These are phyloP conservation scores for Cryphonectria parasitica DNA, from an alignment of 2,329 filamentous ascomycete species.

Conservation along the genomic window DNA sequence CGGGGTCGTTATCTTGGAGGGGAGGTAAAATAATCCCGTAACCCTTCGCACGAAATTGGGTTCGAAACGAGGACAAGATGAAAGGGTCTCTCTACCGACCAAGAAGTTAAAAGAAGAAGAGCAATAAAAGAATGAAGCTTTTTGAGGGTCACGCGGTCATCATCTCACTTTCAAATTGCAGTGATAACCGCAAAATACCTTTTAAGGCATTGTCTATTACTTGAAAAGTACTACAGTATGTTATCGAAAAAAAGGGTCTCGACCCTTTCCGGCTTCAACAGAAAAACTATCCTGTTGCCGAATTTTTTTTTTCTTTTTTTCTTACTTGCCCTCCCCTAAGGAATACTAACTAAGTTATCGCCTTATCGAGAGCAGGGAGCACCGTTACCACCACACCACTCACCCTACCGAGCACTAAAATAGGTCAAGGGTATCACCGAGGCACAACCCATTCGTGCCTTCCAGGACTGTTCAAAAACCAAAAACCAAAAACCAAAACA, in stretches of 20 bases:
- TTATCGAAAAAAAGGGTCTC: background rate
- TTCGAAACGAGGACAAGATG: background rate
- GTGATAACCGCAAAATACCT: background rate
- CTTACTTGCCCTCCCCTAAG: background rate
- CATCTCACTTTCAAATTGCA: background rate
- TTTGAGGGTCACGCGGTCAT: background rate
- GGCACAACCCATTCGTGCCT: background rate
- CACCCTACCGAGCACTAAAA: background rate
- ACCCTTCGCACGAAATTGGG: background rate
- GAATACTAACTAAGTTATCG: background rate
- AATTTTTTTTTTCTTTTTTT: background rate
- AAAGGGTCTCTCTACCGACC: background rate
- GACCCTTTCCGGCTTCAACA: background rate
- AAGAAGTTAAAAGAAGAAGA: background rate
- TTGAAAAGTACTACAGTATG: background rate
- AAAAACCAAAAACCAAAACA: background rate
- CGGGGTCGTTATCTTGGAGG: slow-evolving; percentile 4
- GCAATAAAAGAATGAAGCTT: background rate
- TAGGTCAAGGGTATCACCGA: slow-evolving; percentile 1
- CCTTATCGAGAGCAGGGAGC: background rate
- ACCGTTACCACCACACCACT: background rate
- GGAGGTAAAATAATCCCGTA: background rate
- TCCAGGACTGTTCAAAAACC: too few relatives aligned
- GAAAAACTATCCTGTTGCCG: background rate
- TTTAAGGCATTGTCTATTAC: background rate